These are phyloP conservation scores for Dothistroma septosporum DNA, from an alignment of 2,329 filamentous ascomycete species.

Conservation along the genomic window DNA sequence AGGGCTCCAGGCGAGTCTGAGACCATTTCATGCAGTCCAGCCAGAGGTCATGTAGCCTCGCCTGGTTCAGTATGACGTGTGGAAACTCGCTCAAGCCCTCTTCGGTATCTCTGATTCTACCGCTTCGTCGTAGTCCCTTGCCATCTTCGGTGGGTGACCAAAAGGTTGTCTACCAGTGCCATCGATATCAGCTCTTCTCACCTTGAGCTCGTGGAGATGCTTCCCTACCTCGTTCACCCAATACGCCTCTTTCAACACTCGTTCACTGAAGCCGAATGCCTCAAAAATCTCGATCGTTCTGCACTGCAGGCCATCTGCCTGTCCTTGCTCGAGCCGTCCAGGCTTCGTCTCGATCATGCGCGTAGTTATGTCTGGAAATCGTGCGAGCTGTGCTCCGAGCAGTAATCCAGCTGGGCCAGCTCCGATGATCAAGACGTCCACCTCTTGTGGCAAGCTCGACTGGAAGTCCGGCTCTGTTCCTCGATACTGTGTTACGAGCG, in stretches of 20 bases:
- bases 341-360: constrained; percentile 43
- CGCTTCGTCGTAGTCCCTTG: constrained; percentile 51
- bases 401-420: constrained; percentile 49
- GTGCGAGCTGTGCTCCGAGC: constrained; percentile 49
- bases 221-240: constrained; percentile 53
- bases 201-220: not conserved
- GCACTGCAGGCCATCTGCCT: constrained; percentile 57
- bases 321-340: constrained; percentile 34
- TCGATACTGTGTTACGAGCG: constrained; percentile 29
- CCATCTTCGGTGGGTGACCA: constrained; percentile 60
- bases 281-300: constrained; percentile 71
- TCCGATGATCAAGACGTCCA: constrained; percentile 49
- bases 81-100: constrained; percentile 60
- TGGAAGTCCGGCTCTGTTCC: constrained; percentile 31
- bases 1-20: constrained; percentile 30
- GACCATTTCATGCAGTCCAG: constrained; percentile 33
- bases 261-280: constrained; percentile 63
- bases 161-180: constrained; percentile 47
- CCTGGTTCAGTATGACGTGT: constrained; percentile 66
- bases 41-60: constrained; percentile 57
- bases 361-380: constrained; percentile 46
- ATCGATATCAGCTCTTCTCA: not conserved
- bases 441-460: constrained; percentile 33
- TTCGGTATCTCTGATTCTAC: constrained; percentile 60
- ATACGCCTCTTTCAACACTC: constrained; percentile 62